Conservation (phyloP, 305 asterid genomes). For the Solanum hybrid region DNA sequence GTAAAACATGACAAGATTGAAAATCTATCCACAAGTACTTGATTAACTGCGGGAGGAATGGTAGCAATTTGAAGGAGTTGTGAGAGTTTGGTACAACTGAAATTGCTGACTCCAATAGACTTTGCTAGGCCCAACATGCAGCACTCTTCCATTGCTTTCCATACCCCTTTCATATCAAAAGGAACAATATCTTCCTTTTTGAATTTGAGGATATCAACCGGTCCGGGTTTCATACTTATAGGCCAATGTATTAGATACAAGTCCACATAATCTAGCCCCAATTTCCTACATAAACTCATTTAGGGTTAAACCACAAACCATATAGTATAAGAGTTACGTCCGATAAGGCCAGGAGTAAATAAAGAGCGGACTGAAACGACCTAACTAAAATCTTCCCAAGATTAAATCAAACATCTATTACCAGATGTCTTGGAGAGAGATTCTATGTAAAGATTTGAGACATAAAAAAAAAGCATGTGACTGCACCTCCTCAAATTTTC, state of each 20-base stretch:
- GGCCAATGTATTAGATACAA: constrained; percentile 44
- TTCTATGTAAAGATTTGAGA: background rate
- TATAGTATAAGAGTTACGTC: background rate
- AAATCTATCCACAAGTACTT: background rate
- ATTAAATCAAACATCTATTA: background rate
- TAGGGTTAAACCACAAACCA: background rate
- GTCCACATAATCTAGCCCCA: constrained; percentile 32
- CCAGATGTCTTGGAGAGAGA: background rate
- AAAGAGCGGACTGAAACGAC: background rate
- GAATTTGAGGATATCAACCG: background rate
- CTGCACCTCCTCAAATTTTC: background rate
- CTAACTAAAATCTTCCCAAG: background rate
- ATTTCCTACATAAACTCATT: constrained; percentile 10
- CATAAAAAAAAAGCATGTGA: background rate
- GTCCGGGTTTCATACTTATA: constrained; percentile 12
- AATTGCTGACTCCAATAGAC: constrained; percentile 46
- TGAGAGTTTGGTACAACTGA: constrained; percentile 24
- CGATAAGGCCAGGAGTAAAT: background rate
- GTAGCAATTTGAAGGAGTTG: constrained; percentile 23
- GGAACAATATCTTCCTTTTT: constrained; percentile 5
- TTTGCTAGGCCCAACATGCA: constrained; percentile 25
- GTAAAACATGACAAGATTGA: background rate
- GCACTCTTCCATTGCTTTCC: constrained; percentile 12
- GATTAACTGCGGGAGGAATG: constrained; percentile 38
- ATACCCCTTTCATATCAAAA: constrained; percentile 32